Evolutionary conservation across 2,329 filamentous ascomycete genomes (phyloP).

Genomic region (Fusarium musae): DNA sequence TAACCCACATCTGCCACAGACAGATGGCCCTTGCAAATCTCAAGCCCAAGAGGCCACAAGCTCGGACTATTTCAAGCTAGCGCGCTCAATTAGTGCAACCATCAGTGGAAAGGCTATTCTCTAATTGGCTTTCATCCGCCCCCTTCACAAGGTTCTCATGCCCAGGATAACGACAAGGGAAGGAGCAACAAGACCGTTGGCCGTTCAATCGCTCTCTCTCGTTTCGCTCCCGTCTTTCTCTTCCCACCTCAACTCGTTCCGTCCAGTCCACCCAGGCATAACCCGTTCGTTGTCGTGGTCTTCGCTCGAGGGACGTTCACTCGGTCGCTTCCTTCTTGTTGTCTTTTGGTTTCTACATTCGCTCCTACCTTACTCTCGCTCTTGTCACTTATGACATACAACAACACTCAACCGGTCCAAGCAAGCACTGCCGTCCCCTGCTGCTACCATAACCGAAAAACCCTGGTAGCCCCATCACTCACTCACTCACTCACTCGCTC

Average conservation of each 20-base stretch:
- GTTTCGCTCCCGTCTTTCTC: slow-evolving; percentile 6
- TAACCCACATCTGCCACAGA: slow-evolving; percentile 13
- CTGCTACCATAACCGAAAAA: slow-evolving; percentile 33
- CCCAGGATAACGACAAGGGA: slow-evolving; percentile 37
- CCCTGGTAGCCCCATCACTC: slow-evolving; percentile 35
- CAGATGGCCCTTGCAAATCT: slow-evolving; percentile 15
- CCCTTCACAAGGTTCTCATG: slow-evolving; percentile 27
- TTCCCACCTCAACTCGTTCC: slow-evolving; percentile 18
- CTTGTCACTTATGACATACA: slow-evolving; percentile 19
- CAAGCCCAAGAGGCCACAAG: slow-evolving; percentile 26
- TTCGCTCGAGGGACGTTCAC: slow-evolving; percentile 18
- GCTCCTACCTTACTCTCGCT: slow-evolving; percentile 26
- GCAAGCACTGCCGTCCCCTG: slow-evolving; percentile 25
- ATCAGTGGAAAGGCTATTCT: slow-evolving; percentile 3
- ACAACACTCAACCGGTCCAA: slow-evolving; percentile 8
- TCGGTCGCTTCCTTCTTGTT: slow-evolving; percentile 24
- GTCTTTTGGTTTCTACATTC: slow-evolving; percentile 14
- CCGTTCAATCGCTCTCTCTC: slow-evolving; percentile 31
- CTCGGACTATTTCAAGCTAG: slow-evolving; percentile 27
- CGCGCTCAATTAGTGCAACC: slow-evolving; percentile 17
- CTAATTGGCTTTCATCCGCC: slow-evolving; percentile 27
- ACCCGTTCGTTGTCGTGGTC: slow-evolving; percentile 32
- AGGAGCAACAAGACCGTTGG: slow-evolving; percentile 35
- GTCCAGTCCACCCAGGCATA: slow-evolving; percentile 14
- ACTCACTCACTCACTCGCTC: slow-evolving; percentile 10